Evolutionary conservation across 768 basidiomycete species (phyloP).

Genomic region (Collybia sp.): DNA sequence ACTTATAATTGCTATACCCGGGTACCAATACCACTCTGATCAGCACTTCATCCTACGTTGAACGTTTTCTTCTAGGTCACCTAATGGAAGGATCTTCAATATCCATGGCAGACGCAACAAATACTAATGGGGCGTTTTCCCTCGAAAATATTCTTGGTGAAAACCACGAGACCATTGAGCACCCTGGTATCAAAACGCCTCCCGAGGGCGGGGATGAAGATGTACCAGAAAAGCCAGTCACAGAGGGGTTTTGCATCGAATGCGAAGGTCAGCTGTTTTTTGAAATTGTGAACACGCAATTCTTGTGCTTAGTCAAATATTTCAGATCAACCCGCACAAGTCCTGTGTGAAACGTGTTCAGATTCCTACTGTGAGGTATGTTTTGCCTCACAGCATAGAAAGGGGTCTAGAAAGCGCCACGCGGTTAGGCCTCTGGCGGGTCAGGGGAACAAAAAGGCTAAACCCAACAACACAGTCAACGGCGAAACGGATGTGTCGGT

Average conservation of each 20-base stretch:
- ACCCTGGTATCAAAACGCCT: conserved; percentile 36
- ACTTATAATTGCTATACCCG: too few relatives aligned
- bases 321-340: conserved; percentile 78
- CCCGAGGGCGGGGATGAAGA: conserved; percentile 70
- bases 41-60: too few relatives aligned
- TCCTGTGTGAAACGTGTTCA: conserved; percentile 65
- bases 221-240: conserved; percentile 34
- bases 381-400: conserved; percentile 80
- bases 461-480: conserved; percentile 13
- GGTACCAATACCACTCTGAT: too few relatives aligned
- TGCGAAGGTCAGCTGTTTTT: conserved; percentile 63
- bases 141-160: conserved; percentile 67
- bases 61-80: too few relatives aligned
- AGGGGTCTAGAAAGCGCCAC: conserved; percentile 72
- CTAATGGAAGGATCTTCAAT: too few relatives aligned
- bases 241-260: conserved; percentile 74
- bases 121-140: conserved; percentile 35
- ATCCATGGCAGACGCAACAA: too few relatives aligned
- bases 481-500: conserved; percentile 26
- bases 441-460: conserved; percentile 21
- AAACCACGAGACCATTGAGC: conserved; percentile 59
- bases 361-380: conserved; percentile 84
- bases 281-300: conserved; percentile 1
- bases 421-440: conserved; percentile 39
- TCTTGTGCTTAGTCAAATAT: conserved; percentile 4